A percentile compares a stretch with the other conserved stretches of the same genome.
phyloP scores from a whole-genome alignment of 129 eudicot species.

The Oenanthe sinensis region DNA sequence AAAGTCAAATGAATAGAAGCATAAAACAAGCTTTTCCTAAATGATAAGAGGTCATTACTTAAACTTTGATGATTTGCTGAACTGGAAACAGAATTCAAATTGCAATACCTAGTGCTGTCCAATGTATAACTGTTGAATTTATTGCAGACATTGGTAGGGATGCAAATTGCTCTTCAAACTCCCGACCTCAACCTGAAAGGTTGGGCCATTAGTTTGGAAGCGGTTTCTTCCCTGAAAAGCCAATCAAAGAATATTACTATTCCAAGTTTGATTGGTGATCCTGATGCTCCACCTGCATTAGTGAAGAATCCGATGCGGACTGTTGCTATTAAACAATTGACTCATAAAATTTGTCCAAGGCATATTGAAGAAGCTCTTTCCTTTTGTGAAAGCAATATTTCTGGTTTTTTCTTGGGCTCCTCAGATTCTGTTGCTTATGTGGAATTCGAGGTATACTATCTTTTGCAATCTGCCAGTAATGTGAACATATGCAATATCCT shows the following conservation, averaged over 20 bases:
- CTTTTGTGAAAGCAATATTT: slow-evolving; percentile 24
- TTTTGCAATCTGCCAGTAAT: neutral
- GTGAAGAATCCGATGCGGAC: slow-evolving; percentile 33
- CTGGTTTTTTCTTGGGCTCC: slow-evolving; percentile 31
- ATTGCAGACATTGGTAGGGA: slow-evolving; percentile 12
- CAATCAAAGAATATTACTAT: slow-evolving; percentile 13
- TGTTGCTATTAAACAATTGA: slow-evolving; percentile 19
- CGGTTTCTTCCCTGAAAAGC: slow-evolving; percentile 14
- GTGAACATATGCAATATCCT: neutral
- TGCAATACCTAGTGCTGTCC: too few relatives aligned
- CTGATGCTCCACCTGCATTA: slow-evolving; percentile 24
- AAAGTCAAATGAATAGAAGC: neutral
- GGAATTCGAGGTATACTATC: slow-evolving; percentile 31
- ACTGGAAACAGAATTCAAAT: neutral
- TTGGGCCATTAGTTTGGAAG: neutral
- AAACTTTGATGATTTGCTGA: neutral
- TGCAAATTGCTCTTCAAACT: slow-evolving; percentile 19
- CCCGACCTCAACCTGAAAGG: neutral
- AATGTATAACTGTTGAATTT: neutral
- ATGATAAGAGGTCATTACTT: neutral
- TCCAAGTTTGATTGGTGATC: slow-evolving; percentile 31
- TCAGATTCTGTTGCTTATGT: slow-evolving; percentile 38
- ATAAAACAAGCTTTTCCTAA: neutral
- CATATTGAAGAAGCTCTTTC: slow-evolving; percentile 28
- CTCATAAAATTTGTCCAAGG: slow-evolving; percentile 17